phyloP scores from a whole-genome alignment of 352 stramenopile genomes.

The Phytopythium mirpurense region DNA sequence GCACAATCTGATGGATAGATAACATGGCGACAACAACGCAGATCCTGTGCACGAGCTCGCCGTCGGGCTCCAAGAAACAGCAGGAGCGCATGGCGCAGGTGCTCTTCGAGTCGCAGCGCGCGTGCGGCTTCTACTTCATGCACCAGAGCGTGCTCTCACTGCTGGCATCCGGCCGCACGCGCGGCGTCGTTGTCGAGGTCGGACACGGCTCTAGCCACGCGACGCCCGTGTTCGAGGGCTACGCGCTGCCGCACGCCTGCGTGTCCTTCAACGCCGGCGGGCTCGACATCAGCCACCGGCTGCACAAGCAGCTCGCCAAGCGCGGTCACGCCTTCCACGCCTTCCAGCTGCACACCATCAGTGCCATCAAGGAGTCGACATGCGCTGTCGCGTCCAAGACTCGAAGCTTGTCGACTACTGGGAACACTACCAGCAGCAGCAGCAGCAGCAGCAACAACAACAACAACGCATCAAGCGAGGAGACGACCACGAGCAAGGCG shows the following conservation, averaged over 20 bases:
- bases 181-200: slow-evolving; percentile 82
- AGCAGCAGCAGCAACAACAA: slow-evolving; percentile 6
- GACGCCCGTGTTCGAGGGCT: slow-evolving; percentile 85
- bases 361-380: slow-evolving; percentile 82
- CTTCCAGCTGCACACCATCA: slow-evolving; percentile 66
- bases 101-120: slow-evolving; percentile 84
- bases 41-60: slow-evolving; percentile 67
- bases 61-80: slow-evolving; percentile 51
- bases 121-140: slow-evolving; percentile 82
- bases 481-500: slow-evolving; percentile 34
- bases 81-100: slow-evolving; percentile 79
- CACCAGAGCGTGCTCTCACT: slow-evolving; percentile 81
- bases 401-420: not conserved
- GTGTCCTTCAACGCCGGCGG: slow-evolving; percentile 63
- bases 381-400: slow-evolving; percentile 33
- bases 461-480: slow-evolving; percentile 7
- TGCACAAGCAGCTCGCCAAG: slow-evolving; percentile 67
- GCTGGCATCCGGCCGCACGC: slow-evolving; percentile 82
- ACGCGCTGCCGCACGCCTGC: slow-evolving; percentile 69
- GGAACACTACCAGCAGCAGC: too few relatives aligned
- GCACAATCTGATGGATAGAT: not conserved
- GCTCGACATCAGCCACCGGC: slow-evolving; percentile 67
- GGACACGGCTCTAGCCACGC: slow-evolving; percentile 82
- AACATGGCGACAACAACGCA: slow-evolving; percentile 7
- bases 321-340: slow-evolving; percentile 64